These are phyloP conservation scores for Ceratocystis cacaofunesta DNA, from an alignment of 2,329 filamentous ascomycete genomes.

Conservation along the genomic window DNA sequence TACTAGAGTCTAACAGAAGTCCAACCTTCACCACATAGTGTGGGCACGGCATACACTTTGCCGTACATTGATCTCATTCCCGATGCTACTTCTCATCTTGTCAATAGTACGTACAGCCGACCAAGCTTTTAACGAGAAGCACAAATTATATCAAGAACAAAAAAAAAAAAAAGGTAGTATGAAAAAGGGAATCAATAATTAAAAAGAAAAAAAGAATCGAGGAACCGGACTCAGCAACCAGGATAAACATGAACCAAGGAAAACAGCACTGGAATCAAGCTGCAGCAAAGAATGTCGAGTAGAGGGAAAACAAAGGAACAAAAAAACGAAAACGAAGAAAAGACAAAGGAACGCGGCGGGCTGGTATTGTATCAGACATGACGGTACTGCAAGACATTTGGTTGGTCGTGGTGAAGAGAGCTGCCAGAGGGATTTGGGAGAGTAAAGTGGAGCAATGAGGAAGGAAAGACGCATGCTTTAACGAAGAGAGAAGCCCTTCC, in stretches of 20 bases:
- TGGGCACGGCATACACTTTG: neutral
- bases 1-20: neutral
- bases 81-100: neutral
- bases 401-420: conserved; percentile 32
- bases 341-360: conserved; percentile 35
- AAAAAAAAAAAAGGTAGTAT: conserved; percentile 8
- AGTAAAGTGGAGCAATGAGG: conserved; percentile 15
- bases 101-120: neutral
- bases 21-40: neutral
- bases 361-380: conserved; percentile 45
- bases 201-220: conserved; percentile 15
- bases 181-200: conserved; percentile 18
- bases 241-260: conserved; percentile 20
- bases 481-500: conserved; percentile 98
- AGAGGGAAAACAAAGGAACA: conserved; percentile 29
- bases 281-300: conserved; percentile 21
- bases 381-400: conserved; percentile 40
- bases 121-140: conserved; percentile 4
- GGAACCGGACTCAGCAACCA: conserved; percentile 11
- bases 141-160: conserved; percentile 12
- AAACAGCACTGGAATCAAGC: conserved; percentile 17
- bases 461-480: conserved; percentile 34
- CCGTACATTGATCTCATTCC: neutral
- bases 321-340: conserved; percentile 30
- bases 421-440: conserved; percentile 16